phyloP scores from a whole-genome alignment of 441 rosid genomes.

The Isatis lusitanica region DNA sequence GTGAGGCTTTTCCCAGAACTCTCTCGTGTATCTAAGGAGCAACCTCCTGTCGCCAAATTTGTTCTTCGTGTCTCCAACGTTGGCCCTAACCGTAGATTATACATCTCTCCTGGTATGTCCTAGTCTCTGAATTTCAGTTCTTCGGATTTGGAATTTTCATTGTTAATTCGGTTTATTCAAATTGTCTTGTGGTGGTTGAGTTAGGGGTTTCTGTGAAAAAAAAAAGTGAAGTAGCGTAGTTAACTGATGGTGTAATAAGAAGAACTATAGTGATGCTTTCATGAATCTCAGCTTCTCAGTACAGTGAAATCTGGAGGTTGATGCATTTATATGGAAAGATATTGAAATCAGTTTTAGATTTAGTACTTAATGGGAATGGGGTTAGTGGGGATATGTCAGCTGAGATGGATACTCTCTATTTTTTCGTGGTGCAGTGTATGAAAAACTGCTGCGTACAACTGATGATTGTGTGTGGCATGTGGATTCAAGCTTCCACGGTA shows the following conservation, averaged over 20 bases:
- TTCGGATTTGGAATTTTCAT: neutral
- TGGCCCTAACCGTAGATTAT: conserved; percentile 54
- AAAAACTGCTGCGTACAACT: conserved; percentile 61
- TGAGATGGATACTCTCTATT: neutral
- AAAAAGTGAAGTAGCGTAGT: neutral
- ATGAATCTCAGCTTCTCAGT: neutral
- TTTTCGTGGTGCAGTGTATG: conserved; percentile 54
- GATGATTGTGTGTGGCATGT: conserved; percentile 88
- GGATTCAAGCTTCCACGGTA: conserved; percentile 65
- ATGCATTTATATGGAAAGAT: neutral
- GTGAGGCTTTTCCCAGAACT: conserved; percentile 77
- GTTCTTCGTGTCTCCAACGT: conserved; percentile 62
- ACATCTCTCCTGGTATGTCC: conserved; percentile 54
- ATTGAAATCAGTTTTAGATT: neutral
- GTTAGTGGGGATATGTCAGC: neutral
- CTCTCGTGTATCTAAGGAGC: conserved; percentile 70
- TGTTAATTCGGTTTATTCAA: neutral
- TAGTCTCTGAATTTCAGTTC: neutral
- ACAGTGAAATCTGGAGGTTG: neutral
- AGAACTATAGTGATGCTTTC: neutral
- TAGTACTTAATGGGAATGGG: neutral
- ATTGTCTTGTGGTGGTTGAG: neutral
- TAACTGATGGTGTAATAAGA: neutral
- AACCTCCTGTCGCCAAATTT: conserved; percentile 73
- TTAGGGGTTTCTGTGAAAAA: neutral